These are phyloP conservation scores for Pisolithus thermaeus DNA, from an alignment of 1,284 basidiomycete species.

Conservation along the genomic window DNA sequence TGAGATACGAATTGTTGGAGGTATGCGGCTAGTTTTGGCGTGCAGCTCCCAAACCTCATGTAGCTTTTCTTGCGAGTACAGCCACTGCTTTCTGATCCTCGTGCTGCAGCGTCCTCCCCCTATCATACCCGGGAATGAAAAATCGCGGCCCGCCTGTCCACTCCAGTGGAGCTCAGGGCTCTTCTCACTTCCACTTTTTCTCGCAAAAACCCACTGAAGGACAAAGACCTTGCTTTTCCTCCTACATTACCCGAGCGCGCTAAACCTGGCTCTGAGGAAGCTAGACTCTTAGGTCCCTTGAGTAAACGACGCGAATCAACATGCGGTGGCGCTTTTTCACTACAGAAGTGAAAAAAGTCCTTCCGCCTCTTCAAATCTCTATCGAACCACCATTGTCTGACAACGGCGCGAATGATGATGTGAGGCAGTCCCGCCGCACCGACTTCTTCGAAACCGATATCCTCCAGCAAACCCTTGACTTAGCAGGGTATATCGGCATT, in stretches of 20 bases:
- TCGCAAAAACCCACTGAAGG: conserved; percentile 40
- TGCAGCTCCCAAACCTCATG: conserved; percentile 7
- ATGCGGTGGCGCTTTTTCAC: conserved; percentile 63
- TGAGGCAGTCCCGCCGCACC: conserved; percentile 26
- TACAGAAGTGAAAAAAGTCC: conserved; percentile 47
- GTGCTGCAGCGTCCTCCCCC: conserved; percentile 33
- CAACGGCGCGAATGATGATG: conserved; percentile 3
- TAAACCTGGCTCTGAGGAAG: conserved; percentile 53
- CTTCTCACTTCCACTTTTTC: conserved; percentile 51
- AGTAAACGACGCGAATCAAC: conserved; percentile 71
- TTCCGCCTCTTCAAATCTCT: conserved; percentile 52
- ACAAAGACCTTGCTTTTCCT: conserved; percentile 40
- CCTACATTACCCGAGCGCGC: conserved; percentile 52
- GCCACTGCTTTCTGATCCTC: conserved; percentile 50
- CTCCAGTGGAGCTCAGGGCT: conserved; percentile 52
- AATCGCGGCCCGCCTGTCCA: conserved; percentile 60
- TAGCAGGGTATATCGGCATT: conserved; percentile 34
- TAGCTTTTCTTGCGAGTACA: conserved; percentile 19
- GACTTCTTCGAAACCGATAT: conserved; percentile 42
- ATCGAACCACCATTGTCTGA: conserved; percentile 3
- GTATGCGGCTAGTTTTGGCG: conserved; percentile 29
- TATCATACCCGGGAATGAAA: conserved; percentile 47
- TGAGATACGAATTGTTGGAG: conserved; percentile 60
- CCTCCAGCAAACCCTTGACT: conserved; percentile 41
- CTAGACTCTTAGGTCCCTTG: conserved; percentile 53